Base-by-base conservation (phyloP, 805 yeast species). In the Zygoascus biomembranicola region DNA sequence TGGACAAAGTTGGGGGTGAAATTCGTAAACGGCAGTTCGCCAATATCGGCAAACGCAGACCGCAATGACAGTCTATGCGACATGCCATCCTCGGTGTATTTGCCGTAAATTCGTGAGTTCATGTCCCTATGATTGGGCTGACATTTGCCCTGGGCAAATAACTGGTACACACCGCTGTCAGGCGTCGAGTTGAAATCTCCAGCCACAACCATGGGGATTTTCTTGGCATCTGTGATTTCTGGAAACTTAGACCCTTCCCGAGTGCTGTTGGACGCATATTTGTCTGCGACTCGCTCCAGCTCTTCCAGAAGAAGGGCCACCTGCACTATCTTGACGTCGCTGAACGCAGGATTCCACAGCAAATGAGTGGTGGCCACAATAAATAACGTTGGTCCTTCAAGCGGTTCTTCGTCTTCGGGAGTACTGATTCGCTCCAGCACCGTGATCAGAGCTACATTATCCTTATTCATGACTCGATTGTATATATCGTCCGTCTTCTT, bases 301-400 rank as follows among this genome's bases (percentile, higher is more conserved):
- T 94, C 96, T 63, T 92, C 97, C 62, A 94, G 72, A 58, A 94
- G 73, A 31, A 94, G 85, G 44, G 96, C 97, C 53, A 87, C 94
- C 73, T 94, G 99, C 72, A 94, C 85, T 2, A 97, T 82, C 69
- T 94, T 94, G 53, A 94, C 99, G 71, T 94, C 99, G 66, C 88
- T 88, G 66, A 84, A 87, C 49, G 87, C 88, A 3, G 99, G 99
- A 73, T 94, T 97, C 98, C 99, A 94, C 69, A 92, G 97, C 68
- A 94, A 79, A 76, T 94, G 99, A 0, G 98, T 92, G 63, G 90
- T 92, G 2, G 87, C 90, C 39, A 89, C 75, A 60, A 87, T 76
- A 41, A 92, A 70, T 57, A 78, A 78, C 66, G 84, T 86, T 13
- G 49, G 41, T 16, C 90, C 89, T 5, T 90, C 80, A 52, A 77